Evolutionary conservation across 148 eudicot species (phyloP).

Genomic region (Agrostemma githago): DNA sequence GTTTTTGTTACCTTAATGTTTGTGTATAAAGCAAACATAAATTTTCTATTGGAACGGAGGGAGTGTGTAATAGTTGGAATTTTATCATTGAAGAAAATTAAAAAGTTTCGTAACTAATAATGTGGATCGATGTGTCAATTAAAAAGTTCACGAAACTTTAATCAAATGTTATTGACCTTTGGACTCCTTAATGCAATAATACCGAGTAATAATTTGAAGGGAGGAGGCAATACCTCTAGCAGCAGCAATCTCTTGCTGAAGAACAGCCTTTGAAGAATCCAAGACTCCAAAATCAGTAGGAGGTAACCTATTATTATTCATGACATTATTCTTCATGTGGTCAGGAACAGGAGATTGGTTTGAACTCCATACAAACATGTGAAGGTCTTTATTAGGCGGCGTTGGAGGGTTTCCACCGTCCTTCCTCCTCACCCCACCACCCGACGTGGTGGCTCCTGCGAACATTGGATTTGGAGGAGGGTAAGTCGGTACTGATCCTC

Average conservation of each 20-base stretch:
- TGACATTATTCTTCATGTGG: constrained; percentile 39
- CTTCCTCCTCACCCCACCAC: constrained; percentile 39
- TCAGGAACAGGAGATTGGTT: constrained; percentile 86
- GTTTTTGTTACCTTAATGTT: no score
- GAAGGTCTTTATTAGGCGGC: constrained; percentile 64
- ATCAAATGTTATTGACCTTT: no score
- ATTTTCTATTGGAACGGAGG: no score
- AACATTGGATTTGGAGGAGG: constrained; percentile 91
- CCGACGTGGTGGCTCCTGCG: constrained; percentile 25
- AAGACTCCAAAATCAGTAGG: constrained; percentile 23
- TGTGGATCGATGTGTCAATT: no score
- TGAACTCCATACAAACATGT: constrained; percentile 99
- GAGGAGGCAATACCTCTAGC: constrained; percentile 48
- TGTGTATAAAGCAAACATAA: no score
- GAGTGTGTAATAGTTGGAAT: neutral
- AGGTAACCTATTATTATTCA: constrained; percentile 28
- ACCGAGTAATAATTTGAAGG: neutral
- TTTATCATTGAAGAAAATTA: neutral
- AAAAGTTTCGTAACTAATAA: no score
- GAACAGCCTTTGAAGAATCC: constrained; percentile 64
- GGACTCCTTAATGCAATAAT: neutral
- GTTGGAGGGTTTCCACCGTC: constrained; percentile 34
- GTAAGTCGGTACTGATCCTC: constrained; percentile 37
- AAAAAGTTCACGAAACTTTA: no score
- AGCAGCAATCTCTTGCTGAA: constrained; percentile 58